Conservation (phyloP, 768 basidiomycete genomes). For the Pulveroboletus sp. region DNA sequence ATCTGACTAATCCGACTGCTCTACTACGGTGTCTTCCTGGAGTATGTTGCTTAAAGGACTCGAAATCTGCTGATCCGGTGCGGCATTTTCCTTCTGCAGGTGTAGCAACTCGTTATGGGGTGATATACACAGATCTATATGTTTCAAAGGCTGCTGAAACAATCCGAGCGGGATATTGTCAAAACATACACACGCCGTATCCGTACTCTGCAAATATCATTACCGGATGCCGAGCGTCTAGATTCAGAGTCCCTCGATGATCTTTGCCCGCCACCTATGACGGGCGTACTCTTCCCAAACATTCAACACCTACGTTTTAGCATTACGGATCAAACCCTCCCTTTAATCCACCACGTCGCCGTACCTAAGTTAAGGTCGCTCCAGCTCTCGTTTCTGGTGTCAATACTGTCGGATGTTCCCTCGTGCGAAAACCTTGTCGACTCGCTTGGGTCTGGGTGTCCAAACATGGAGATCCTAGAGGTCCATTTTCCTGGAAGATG, state of each 20-base stretch:
- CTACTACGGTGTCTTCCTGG: neutral
- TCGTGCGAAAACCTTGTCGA: neutral
- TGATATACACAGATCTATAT: too few species aligned
- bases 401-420: neutral
- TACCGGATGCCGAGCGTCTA: neutral
- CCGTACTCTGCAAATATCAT: neutral
- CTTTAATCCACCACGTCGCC: neutral
- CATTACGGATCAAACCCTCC: neutral
- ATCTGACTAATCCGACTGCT: neutral
- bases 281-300: neutral
- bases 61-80: neutral
- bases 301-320: neutral
- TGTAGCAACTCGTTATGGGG: too few species aligned
- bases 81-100: neutral
- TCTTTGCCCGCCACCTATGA: neutral
- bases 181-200: neutral
- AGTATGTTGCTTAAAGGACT: neutral
- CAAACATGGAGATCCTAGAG: neutral
- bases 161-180: neutral
- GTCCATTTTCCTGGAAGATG: neutral
- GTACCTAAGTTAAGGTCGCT: neutral
- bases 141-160: too few species aligned
- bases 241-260: neutral
- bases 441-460: neutral
- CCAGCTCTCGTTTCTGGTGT: neutral